A percentile compares a stretch with the other conserved stretches of the same genome.
Evolutionary conservation across 2,329 filamentous ascomycete genomes (phyloP).

Genomic region (Fusarium oxysporum): DNA sequence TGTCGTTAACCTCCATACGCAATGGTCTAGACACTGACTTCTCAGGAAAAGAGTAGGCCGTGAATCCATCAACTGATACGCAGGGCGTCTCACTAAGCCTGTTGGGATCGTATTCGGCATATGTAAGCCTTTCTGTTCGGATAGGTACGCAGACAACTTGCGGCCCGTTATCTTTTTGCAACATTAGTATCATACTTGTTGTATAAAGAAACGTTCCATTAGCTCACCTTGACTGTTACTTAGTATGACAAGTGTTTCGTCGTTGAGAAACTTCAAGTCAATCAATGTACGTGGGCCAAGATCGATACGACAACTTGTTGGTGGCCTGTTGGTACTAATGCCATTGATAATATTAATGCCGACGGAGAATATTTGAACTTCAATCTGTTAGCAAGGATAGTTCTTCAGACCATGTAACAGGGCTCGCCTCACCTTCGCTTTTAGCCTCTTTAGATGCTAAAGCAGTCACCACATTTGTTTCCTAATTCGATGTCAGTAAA

Average conservation of each 20-base stretch:
- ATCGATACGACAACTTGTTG: conserved; percentile 55
- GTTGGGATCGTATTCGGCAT: conserved; percentile 50
- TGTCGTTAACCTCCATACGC: conserved; percentile 64
- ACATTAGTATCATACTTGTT: neutral
- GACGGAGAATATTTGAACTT: conserved; percentile 70
- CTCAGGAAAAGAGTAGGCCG: conserved; percentile 45
- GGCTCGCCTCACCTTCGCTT: conserved; percentile 51
- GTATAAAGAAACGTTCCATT: neutral
- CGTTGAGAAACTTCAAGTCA: conserved; percentile 76
- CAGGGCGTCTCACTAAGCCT: conserved; percentile 7
- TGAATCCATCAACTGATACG: conserved; percentile 31
- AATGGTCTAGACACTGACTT: conserved; percentile 51
- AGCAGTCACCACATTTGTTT: conserved; percentile 55
- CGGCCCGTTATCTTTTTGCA: conserved; percentile 41
- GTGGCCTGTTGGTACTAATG: conserved; percentile 62
- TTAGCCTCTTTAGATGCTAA: conserved; percentile 54
- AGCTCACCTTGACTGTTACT: conserved; percentile 56
- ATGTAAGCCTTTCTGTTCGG: conserved; percentile 51
- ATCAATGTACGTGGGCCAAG: conserved; percentile 60
- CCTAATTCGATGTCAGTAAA: conserved; percentile 45
- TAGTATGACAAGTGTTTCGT: conserved; percentile 70
- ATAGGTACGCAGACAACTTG: conserved; percentile 53
- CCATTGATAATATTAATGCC: conserved; percentile 66
- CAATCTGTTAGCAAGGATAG: neutral
- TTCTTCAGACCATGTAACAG: too few species aligned